These are phyloP conservation scores for Cytospora piceae DNA, from an alignment of 2,329 filamentous ascomycete genomes.

Conservation along the genomic window DNA sequence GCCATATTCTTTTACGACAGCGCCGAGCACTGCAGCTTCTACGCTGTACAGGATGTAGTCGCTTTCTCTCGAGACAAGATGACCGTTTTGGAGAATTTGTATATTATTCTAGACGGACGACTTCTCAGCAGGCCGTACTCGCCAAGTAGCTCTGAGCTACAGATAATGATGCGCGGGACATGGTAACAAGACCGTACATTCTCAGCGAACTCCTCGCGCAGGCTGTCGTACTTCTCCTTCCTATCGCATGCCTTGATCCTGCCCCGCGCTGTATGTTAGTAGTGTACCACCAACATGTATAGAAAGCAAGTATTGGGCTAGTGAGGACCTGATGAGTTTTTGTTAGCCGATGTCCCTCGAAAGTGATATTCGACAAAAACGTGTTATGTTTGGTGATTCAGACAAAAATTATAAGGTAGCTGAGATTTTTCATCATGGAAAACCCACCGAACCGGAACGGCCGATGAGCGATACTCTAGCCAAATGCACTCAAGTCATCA, in stretches of 20 bases:
- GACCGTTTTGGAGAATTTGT: conserved; percentile 90
- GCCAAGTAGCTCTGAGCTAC: conserved; percentile 38
- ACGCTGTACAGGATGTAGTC: conserved; percentile 99
- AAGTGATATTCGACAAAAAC: conserved; percentile 29
- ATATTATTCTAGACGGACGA: conserved; percentile 70
- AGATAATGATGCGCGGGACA: conserved; percentile 36
- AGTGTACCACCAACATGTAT: not conserved
- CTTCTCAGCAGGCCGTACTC: conserved; percentile 52
- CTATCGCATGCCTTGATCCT: conserved; percentile 95
- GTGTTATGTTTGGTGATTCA: conserved; percentile 58
- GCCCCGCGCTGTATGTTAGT: conserved; percentile 36
- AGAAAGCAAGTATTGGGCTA: conserved; percentile 16
- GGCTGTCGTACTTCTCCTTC: conserved; percentile 81
- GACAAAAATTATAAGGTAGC: conserved; percentile 92
- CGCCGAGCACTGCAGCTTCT: conserved; percentile 87
- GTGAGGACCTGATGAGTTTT: conserved; percentile 4
- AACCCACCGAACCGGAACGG: conserved; percentile 58
- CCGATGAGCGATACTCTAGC: conserved; percentile 88
- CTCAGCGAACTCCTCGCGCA: conserved; percentile 81
- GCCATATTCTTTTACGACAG: conserved; percentile 84
- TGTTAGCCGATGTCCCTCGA: conserved; percentile 33
- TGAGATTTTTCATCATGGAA: conserved; percentile 99
- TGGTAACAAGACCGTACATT: conserved; percentile 66
- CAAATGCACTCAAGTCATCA: conserved; percentile 99
- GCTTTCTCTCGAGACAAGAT: conserved; percentile 92